A percentile compares a stretch with the other conserved stretches of the same genome.
phyloP scores from a whole-genome alignment of 768 basidiomycete species.

The Tephrocybe sp. region DNA sequence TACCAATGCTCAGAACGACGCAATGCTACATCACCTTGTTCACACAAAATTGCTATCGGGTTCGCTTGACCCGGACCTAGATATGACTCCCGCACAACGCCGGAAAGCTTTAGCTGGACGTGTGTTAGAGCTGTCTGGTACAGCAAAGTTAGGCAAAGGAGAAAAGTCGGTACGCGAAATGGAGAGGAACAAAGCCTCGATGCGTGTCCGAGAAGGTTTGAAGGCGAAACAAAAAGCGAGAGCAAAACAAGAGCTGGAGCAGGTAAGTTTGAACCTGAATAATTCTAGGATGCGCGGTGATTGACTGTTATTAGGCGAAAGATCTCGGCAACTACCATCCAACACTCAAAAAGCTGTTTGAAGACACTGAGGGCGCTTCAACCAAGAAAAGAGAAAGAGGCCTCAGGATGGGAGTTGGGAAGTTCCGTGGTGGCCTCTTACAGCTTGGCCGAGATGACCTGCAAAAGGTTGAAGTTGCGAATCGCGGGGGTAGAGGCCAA shows the following conservation, averaged over 20 bases:
- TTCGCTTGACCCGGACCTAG: constrained; percentile 59
- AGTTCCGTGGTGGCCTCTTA: constrained; percentile 66
- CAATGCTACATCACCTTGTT: constrained; percentile 70
- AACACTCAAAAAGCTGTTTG: constrained; percentile 65
- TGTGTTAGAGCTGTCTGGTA: constrained; percentile 67
- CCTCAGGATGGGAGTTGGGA: constrained; percentile 76
- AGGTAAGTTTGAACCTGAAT: constrained; percentile 46
- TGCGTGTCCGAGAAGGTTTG: constrained; percentile 71
- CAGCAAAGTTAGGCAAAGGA: constrained; percentile 71
- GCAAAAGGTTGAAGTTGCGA: constrained; percentile 26
- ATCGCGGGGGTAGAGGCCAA: constrained; percentile 14
- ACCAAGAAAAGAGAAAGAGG: constrained; percentile 59
- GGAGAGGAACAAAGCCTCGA: constrained; percentile 70
- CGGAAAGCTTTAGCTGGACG: constrained; percentile 77
- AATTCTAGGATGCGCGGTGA: not conserved
- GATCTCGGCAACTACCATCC: constrained; percentile 85
- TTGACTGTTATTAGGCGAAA: constrained; percentile 60
- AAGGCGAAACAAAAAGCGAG: constrained; percentile 57
- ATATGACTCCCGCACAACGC: constrained; percentile 62
- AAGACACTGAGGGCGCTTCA: constrained; percentile 26
- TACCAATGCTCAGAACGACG: constrained; percentile 75
- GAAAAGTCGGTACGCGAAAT: constrained; percentile 56
- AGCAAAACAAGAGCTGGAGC: constrained; percentile 54
- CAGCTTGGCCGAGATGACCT: constrained; percentile 65
- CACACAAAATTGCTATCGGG: constrained; percentile 80